Evolutionary conservation across 2,329 filamentous ascomycete genomes (phyloP).

Genomic region (Aspergillus calidoustus): DNA sequence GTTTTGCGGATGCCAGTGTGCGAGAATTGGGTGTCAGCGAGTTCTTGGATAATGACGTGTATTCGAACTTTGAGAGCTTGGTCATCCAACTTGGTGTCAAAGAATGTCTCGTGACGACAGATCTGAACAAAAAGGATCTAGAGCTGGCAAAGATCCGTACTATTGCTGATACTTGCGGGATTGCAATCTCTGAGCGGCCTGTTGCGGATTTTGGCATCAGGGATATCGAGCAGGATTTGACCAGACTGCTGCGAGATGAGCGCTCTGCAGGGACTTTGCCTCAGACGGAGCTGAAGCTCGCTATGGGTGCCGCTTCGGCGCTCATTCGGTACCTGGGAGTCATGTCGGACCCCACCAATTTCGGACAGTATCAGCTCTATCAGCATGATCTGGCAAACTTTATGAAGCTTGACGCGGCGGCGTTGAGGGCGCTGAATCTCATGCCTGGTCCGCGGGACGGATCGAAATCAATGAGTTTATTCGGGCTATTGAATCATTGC

Average conservation of each 20-base stretch:
- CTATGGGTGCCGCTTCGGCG: constrained; percentile 92
- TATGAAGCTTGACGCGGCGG: constrained; percentile 97
- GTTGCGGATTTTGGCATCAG: constrained; percentile 78
- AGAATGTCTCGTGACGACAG: constrained; percentile 85
- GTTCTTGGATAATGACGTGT: constrained; percentile 98
- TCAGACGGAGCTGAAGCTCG: constrained; percentile 89
- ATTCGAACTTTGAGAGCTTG: constrained; percentile 95
- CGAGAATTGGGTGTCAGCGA: constrained; percentile 95
- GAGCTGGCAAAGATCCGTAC: constrained; percentile 85
- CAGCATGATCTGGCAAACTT: constrained; percentile 96
- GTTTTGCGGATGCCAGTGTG: constrained; percentile 96
- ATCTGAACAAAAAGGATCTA: constrained; percentile 79
- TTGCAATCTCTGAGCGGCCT: constrained; percentile 82
- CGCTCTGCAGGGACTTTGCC: constrained; percentile 75
- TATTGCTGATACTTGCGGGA: constrained; percentile 90
- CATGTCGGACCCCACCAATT: constrained; percentile 89
- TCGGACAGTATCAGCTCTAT: constrained; percentile 95
- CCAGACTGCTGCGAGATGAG: constrained; percentile 85
- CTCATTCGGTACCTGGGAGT: constrained; percentile 93
- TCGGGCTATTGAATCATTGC: constrained; percentile 93
- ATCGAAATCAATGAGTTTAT: constrained; percentile 96
- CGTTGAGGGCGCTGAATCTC: constrained; percentile 89
- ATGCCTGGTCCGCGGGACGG: constrained; percentile 96
- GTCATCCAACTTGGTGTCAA: constrained; percentile 95
- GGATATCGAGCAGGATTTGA: constrained; percentile 95